Conservation (phyloP, 495 filamentous ascomycete genomes). For the Lepidopterella palustris region DNA sequence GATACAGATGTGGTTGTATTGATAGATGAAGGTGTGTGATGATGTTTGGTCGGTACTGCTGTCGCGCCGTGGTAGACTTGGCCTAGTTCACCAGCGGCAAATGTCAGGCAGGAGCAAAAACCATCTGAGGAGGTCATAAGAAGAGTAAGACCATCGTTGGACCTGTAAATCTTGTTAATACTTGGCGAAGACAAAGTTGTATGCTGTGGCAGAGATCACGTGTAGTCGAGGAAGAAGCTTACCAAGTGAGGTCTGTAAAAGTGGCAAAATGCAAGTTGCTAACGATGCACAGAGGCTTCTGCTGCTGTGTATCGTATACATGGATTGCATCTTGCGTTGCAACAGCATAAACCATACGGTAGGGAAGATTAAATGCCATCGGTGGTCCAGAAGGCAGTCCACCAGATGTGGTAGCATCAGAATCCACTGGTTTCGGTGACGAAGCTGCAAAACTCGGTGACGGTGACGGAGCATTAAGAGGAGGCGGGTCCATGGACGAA, state of each 20-base stretch:
- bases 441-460: slow-evolving; percentile 40
- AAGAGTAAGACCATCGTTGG: slow-evolving; percentile 81
- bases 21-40: slow-evolving; percentile 24
- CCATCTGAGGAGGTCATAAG: slow-evolving; percentile 97
- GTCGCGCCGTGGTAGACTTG: slow-evolving; percentile 66
- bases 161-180: slow-evolving; percentile 53
- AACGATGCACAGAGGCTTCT: slow-evolving; percentile 83
- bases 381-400: slow-evolving; percentile 47
- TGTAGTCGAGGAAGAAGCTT: slow-evolving; percentile 30
- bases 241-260: slow-evolving; percentile 96
- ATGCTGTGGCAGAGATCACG: not conserved
- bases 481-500: slow-evolving; percentile 75
- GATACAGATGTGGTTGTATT: slow-evolving; percentile 27
- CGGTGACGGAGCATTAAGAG: slow-evolving; percentile 47
- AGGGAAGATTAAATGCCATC: slow-evolving; percentile 71
- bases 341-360: slow-evolving; percentile 93
- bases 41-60: slow-evolving; percentile 37
- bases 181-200: not conserved
- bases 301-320: slow-evolving; percentile 95
- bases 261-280: slow-evolving; percentile 96
- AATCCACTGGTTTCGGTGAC: slow-evolving; percentile 48
- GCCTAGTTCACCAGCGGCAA: slow-evolving; percentile 80
- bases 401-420: slow-evolving; percentile 49
- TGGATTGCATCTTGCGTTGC: slow-evolving; percentile 96
- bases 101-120: slow-evolving; percentile 89